A percentile compares a stretch with the other conserved stretches of the same genome.
Conservation (phyloP, 352 stramenopile species). For the Achlya hypogyna region DNA sequence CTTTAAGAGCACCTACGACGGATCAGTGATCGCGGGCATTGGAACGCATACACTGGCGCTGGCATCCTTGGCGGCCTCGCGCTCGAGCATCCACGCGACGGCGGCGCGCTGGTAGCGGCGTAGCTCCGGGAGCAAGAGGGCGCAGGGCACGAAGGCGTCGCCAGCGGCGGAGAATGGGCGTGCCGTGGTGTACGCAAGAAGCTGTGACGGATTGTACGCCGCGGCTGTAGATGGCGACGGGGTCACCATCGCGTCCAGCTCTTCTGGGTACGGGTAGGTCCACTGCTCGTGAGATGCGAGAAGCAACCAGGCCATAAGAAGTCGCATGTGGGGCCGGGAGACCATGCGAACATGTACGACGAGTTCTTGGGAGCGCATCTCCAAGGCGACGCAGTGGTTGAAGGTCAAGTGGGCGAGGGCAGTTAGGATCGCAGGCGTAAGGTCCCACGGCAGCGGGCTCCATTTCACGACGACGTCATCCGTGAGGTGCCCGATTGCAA, state of each 20-base stretch:
- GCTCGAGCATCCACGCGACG: slow-evolving; percentile 49
- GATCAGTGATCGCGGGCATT: neutral
- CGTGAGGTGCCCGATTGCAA: too few species aligned
- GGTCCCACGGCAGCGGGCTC: too few species aligned
- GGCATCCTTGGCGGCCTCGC: slow-evolving; percentile 12
- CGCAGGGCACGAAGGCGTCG: neutral
- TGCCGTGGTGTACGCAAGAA: slow-evolving; percentile 25
- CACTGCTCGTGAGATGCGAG: slow-evolving; percentile 21
- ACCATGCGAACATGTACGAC: too few species aligned
- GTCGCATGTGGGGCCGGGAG: slow-evolving; percentile 10
- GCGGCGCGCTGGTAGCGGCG: slow-evolving; percentile 45
- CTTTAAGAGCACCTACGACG: neutral
- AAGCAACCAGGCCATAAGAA: slow-evolving; percentile 14
- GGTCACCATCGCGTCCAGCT: slow-evolving; percentile 36
- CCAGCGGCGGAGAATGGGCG: slow-evolving; percentile 18
- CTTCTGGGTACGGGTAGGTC: slow-evolving; percentile 37
- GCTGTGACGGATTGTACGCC: slow-evolving; percentile 25
- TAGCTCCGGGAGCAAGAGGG: slow-evolving; percentile 53
- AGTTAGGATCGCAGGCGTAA: too few species aligned
- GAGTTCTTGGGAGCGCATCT: too few species aligned
- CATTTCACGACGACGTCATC: too few species aligned
- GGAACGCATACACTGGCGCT: neutral
- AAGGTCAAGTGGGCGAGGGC: too few species aligned
- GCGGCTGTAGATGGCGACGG: too few species aligned
- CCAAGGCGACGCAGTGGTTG: too few species aligned